Percentiles rank a stretch among this genome's conserved stretches.
Conservation (phyloP, 352 stramenopile genomes). For the Phytopythium kandeliae region DNA sequence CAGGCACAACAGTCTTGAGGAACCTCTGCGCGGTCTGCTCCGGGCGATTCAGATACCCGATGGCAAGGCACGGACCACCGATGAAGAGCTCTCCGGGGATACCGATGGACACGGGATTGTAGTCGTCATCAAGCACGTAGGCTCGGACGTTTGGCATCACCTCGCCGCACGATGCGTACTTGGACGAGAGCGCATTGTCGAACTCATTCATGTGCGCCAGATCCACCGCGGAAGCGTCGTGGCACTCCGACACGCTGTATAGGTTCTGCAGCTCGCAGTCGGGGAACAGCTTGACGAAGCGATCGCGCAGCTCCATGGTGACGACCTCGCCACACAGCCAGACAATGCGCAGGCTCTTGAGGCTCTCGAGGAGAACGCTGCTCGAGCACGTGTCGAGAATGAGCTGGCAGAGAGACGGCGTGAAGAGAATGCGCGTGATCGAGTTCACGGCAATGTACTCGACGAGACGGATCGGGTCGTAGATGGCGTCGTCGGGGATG, state of each 20-base stretch:
- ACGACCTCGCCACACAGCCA: conserved; percentile 93
- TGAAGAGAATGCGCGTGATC: conserved; percentile 93
- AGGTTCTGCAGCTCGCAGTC: conserved; percentile 89
- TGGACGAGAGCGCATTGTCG: conserved; percentile 67
- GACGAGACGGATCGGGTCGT: conserved; percentile 83
- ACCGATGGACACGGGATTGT: conserved; percentile 53
- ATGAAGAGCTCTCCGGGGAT: conserved; percentile 84
- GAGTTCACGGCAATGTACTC: conserved; percentile 61
- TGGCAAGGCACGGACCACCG: conserved; percentile 75
- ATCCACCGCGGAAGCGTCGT: conserved; percentile 87
- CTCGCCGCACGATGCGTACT: conserved; percentile 85
- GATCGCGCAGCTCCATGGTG: conserved; percentile 83
- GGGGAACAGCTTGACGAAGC: conserved; percentile 80
- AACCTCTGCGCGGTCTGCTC: conserved; percentile 78
- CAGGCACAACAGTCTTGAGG: conserved; percentile 53
- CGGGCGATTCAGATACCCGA: conserved; percentile 79
- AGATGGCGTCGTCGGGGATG: conserved; percentile 91
- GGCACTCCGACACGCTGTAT: conserved; percentile 93
- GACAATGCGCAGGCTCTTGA: conserved; percentile 80
- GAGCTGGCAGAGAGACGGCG: conserved; percentile 88
- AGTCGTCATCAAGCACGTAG: conserved; percentile 73
- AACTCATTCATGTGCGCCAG: conserved; percentile 68
- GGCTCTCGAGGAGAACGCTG: conserved; percentile 44
- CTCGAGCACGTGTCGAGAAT: conserved; percentile 66
- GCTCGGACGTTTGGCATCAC: conserved; percentile 82